Evolutionary conservation across 2,329 filamentous ascomycete species (phyloP), one percentile per base, ranked within the genome.

Genomic region (Xylariaceae sp.): DNA sequence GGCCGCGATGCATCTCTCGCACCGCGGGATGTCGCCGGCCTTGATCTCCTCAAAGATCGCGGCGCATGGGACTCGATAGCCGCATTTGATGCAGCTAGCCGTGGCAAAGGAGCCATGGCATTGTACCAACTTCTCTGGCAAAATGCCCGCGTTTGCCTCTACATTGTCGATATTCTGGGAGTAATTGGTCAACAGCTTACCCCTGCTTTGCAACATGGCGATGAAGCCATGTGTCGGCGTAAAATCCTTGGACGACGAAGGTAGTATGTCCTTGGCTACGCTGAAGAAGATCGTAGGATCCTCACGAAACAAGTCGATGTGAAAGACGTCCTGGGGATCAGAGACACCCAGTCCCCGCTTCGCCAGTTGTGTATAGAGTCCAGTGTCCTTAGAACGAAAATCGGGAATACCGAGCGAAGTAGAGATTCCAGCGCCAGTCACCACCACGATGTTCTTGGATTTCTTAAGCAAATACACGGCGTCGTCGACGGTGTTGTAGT

Each of bases 101-200:
- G 88, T 95, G 43, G 91, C 91, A 74, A 96, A 97, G 5, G 90
- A 96, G 57, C 94, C 94, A 69, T 99, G 94, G 69, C 94, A 97
- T 72, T 99, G 92, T 31, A 99, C 87, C 19, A 97, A 80, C 67
- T 94, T 95, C 35, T 89, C 85, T 1, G 83, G 80, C 27, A 77
- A 73, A 57, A 99, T 89, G 27, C 94, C 94, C 0, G 92, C 92
- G 65, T 88, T 85, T 58, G 85, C 81, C 71, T 99, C 92, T 50
- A 96, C 84, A 64, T 96, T 96, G 76, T 99, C 94, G 67, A 99
- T 97, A 71, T 99, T 99, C 70, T 99, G 94, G 0, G 94, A 95
- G 75, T 96, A 99, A 73, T 97, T 96, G 42, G 91, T 97, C 56
- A 96, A 81, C 5, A 99, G 81, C 71, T 96, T 96, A 61, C 83